These are phyloP conservation scores for Schizothecium vesticola DNA, from an alignment of 495 filamentous ascomycete species.

Conservation along the genomic window DNA sequence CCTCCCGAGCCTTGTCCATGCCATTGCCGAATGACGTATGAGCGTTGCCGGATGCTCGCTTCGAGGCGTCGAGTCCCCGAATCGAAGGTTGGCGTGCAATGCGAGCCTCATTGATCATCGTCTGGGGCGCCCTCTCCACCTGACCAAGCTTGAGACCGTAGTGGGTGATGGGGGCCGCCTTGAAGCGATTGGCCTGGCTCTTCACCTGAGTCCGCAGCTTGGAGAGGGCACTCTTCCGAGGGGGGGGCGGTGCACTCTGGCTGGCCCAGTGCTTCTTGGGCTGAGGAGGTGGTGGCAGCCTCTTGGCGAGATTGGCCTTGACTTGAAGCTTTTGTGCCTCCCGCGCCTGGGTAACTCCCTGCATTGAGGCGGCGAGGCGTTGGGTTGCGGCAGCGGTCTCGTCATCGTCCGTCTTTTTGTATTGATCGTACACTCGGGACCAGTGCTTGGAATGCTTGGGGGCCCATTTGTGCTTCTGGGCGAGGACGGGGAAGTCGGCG, in stretches of 20 bases:
- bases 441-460: slow-evolving; percentile 32
- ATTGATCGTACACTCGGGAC: slow-evolving; percentile 35
- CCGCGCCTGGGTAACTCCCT: slow-evolving; percentile 28
- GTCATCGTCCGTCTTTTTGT: slow-evolving; percentile 40
- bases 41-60: neutral
- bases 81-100: slow-evolving; percentile 22
- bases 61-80: neutral
- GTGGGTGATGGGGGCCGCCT: slow-evolving; percentile 21
- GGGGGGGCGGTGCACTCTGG: slow-evolving; percentile 9
- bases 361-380: slow-evolving; percentile 30
- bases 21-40: neutral
- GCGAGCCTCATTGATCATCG: slow-evolving; percentile 33
- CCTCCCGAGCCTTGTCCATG: slow-evolving; percentile 7
- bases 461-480: slow-evolving; percentile 19
- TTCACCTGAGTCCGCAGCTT: slow-evolving; percentile 14
- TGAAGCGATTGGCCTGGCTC: slow-evolving; percentile 13
- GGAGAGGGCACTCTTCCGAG: slow-evolving; percentile 7
- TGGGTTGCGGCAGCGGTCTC: slow-evolving; percentile 45
- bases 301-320: slow-evolving; percentile 5
- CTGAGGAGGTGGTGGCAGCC: neutral
- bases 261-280: slow-evolving; percentile 8
- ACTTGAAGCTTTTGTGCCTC: slow-evolving; percentile 22
- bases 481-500: slow-evolving; percentile 26
- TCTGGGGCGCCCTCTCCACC: slow-evolving; percentile 31
- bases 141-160: slow-evolving; percentile 21